phyloP scores from a whole-genome alignment of 1,139 yeast species.

The Debaryomyces sp. region DNA sequence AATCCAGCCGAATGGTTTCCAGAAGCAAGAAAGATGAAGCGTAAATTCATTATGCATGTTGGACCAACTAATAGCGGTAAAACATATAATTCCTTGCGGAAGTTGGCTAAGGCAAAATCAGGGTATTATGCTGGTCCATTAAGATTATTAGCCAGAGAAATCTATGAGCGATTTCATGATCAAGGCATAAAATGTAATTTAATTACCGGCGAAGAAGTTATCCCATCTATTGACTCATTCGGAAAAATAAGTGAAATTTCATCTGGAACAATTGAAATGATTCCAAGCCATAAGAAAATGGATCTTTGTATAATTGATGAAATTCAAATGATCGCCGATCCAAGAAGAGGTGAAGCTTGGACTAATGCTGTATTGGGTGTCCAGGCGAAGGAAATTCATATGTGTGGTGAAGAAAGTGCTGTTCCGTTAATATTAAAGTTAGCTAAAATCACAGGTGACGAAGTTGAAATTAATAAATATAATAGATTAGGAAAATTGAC shows the following conservation, averaged over 20 bases:
- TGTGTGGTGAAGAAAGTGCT: slow-evolving; percentile 91
- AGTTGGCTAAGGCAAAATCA: slow-evolving; percentile 64
- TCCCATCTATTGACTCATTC: slow-evolving; percentile 64
- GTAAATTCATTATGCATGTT: slow-evolving; percentile 85
- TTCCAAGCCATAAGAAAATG: slow-evolving; percentile 63
- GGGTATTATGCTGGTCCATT: slow-evolving; percentile 97
- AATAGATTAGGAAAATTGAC: slow-evolving; percentile 72
- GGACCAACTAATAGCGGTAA: slow-evolving; percentile 99
- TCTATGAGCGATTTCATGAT: slow-evolving; percentile 74
- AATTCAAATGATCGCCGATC: slow-evolving; percentile 91
- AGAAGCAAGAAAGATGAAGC: slow-evolving; percentile 73
- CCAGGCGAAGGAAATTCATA: slow-evolving; percentile 79
- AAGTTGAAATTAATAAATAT: slow-evolving; percentile 65
- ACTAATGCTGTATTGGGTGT: slow-evolving; percentile 89
- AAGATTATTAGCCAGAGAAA: slow-evolving; percentile 85
- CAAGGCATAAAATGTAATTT: slow-evolving; percentile 76
- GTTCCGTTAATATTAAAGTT: slow-evolving; percentile 64
- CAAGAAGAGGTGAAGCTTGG: slow-evolving; percentile 90
- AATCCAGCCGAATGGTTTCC: slow-evolving; percentile 91
- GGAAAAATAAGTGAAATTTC: slow-evolving; percentile 76
- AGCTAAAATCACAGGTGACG: slow-evolving; percentile 76
- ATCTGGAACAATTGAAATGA: slow-evolving; percentile 94
- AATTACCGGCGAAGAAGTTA: slow-evolving; percentile 91
- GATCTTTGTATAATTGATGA: slow-evolving; percentile 95
- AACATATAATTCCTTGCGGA: slow-evolving; percentile 78